These are phyloP conservation scores for Starmerella tilneyi DNA, from an alignment of 805 yeast genomes.

Conservation along the genomic window DNA sequence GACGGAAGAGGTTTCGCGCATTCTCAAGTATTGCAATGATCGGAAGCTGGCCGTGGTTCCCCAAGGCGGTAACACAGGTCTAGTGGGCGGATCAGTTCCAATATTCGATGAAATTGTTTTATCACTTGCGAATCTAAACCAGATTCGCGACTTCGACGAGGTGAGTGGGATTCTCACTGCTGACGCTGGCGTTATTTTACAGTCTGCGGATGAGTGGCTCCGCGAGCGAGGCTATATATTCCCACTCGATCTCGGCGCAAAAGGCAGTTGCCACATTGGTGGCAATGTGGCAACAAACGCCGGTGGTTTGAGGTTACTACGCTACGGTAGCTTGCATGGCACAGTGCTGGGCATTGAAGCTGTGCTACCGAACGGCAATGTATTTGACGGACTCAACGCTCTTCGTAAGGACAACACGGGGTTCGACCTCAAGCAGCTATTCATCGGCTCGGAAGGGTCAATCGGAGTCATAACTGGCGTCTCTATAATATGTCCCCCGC, in stretches of 20 bases:
- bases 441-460: conserved; percentile 90
- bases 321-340: conserved; percentile 90
- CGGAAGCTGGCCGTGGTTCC: conserved; percentile 77
- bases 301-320: conserved; percentile 76
- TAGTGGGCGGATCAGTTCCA: conserved; percentile 90
- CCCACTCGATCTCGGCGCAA: conserved; percentile 90
- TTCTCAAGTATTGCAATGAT: conserved; percentile 70
- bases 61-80: conserved; percentile 93
- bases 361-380: conserved; percentile 76
- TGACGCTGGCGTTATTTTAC: conserved; percentile 84
- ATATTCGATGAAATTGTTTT: conserved; percentile 81
- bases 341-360: conserved; percentile 82
- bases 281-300: conserved; percentile 96
- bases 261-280: conserved; percentile 92
- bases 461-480: conserved; percentile 84
- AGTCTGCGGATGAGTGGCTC: conserved; percentile 66
- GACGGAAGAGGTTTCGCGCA: conserved; percentile 62
- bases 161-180: conserved; percentile 74
- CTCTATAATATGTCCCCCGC: conserved; percentile 76
- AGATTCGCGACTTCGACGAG: conserved; percentile 67
- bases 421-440: conserved; percentile 79
- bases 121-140: conserved; percentile 58
- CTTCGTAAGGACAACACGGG: conserved; percentile 93
- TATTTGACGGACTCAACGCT: conserved; percentile 67
- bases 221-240: conserved; percentile 79